phyloP scores from a whole-genome alignment of 257 asterid genomes.

The Solanum bulbocastanum region DNA sequence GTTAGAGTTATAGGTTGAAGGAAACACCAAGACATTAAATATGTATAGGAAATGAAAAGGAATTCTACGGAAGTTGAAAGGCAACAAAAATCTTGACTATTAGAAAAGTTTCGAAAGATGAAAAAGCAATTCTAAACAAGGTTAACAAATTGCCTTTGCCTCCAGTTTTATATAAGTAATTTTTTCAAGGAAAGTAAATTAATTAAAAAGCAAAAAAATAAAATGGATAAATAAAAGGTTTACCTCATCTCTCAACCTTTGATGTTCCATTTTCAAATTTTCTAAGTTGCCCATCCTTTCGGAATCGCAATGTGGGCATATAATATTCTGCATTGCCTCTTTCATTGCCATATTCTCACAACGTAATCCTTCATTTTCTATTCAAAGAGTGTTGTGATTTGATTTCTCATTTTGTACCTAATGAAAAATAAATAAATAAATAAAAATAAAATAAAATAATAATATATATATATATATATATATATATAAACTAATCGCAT shows the following conservation, averaged over 20 bases:
- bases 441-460: too few relatives aligned
- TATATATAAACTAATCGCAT: not conserved
- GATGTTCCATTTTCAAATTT: constrained; percentile 36
- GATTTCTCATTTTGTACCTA: constrained; percentile 26
- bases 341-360: constrained; percentile 41
- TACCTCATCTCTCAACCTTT: constrained; percentile 43
- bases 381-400: constrained; percentile 26
- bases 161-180: not conserved
- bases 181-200: not conserved
- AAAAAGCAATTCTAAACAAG: not conserved
- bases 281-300: constrained; percentile 22
- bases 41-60: not conserved
- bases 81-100: not conserved
- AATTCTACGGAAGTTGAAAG: not conserved
- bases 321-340: constrained; percentile 26
- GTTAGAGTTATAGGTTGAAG: too few relatives aligned
- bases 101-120: too few relatives aligned
- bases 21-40: too few relatives aligned
- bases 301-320: constrained; percentile 29
- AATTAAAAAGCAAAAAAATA: not conserved
- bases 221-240: not conserved
- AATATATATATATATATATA: too few relatives aligned
- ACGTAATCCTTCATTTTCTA: constrained; percentile 37
- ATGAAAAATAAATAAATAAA: too few relatives aligned
- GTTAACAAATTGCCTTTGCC: not conserved